phyloP scores from a whole-genome alignment of 768 basidiomycete species.

The Mycena epipterygia region DNA sequence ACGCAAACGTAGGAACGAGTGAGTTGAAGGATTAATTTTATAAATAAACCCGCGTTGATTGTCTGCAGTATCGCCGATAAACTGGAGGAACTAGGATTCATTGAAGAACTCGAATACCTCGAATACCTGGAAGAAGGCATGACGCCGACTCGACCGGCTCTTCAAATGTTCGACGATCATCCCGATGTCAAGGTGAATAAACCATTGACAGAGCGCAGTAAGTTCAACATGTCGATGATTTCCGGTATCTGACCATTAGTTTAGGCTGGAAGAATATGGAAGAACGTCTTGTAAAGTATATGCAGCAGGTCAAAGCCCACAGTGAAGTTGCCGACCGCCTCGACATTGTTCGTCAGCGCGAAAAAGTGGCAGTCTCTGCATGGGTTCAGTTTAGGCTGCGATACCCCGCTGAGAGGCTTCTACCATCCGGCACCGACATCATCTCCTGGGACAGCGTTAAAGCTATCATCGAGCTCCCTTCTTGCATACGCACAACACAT shows the following conservation, averaged over 20 bases:
- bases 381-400: conserved; percentile 42
- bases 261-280: conserved; percentile 48
- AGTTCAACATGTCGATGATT: not conserved
- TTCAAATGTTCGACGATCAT: conserved; percentile 33
- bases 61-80: conserved; percentile 28
- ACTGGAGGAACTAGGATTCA: conserved; percentile 35
- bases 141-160: not conserved
- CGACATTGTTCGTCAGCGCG: conserved; percentile 37
- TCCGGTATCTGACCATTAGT: not conserved
- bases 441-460: conserved; percentile 31
- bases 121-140: not conserved
- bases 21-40: conserved; percentile 17
- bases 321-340: conserved; percentile 38
- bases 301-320: conserved; percentile 37
- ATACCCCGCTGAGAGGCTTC: conserved; percentile 32
- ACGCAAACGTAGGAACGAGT: conserved; percentile 28
- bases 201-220: conserved; percentile 38
- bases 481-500: not conserved
- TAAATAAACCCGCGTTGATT: not conserved
- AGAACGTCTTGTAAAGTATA: conserved; percentile 42
- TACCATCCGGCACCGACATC: conserved; percentile 47
- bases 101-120: conserved; percentile 25
- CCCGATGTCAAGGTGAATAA: conserved; percentile 33
- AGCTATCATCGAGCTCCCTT: conserved; percentile 36
- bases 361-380: conserved; percentile 29